These are phyloP conservation scores for Coniochaeta sp. DNA, from an alignment of 2,329 filamentous ascomycete genomes.

Conservation along the genomic window DNA sequence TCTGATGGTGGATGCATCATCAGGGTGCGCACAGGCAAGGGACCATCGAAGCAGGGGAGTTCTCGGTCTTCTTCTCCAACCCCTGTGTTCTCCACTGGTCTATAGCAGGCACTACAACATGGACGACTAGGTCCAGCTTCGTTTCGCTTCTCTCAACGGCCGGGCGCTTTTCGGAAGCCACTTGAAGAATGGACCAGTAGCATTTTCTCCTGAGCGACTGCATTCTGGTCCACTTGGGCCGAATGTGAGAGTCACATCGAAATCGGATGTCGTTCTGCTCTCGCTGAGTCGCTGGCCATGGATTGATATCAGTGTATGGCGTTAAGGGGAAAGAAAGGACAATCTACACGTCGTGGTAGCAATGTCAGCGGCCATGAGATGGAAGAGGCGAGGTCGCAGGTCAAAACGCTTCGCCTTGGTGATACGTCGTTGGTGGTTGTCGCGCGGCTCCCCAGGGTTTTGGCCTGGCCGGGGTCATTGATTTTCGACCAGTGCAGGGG, in stretches of 20 bases:
- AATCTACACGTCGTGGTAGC: not conserved
- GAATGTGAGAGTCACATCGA: not conserved
- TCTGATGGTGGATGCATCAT: not conserved
- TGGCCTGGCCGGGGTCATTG: not conserved
- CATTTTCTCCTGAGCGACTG: not conserved
- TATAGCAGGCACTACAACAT: not conserved
- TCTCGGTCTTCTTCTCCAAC: not conserved
- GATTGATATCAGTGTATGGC: not conserved
- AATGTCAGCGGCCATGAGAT: not conserved
- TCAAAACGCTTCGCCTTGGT: not conserved
- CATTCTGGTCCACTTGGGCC: not conserved
- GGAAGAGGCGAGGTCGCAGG: not conserved
- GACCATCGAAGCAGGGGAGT: not conserved
- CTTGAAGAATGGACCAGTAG: not conserved
- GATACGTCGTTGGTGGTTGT: not conserved
- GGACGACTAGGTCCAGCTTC: not conserved
- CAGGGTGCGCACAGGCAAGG: not conserved
- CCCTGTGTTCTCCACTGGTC: not conserved
- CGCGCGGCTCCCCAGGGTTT: conserved; percentile 1
- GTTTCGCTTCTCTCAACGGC: not conserved
- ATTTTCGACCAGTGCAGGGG: conserved; percentile 1
- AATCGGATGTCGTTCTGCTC: not conserved
- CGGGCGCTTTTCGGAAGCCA: not conserved
- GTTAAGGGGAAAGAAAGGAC: no score
- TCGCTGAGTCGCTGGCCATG: not conserved